Percentiles rank a stretch among this genome's conserved stretches.
Conservation (phyloP, 192 early-diverging fungal genomes). For the Rhizophagus prolifer region DNA sequence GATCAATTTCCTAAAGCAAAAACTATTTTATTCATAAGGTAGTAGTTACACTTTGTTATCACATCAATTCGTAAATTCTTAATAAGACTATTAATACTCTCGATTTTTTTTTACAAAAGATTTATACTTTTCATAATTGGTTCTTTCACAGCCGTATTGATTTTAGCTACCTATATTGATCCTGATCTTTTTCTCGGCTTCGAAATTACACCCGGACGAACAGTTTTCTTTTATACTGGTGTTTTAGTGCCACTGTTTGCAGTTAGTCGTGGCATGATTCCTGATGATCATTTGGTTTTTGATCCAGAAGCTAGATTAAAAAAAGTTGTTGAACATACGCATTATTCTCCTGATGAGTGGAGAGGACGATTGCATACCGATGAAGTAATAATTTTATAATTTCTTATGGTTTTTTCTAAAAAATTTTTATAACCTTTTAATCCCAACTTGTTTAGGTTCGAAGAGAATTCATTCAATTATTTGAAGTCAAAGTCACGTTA, state of each 20-base stretch:
- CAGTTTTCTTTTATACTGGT: conserved; percentile 93
- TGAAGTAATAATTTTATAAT: conserved; percentile 46
- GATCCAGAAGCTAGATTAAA: conserved; percentile 78
- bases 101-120: conserved; percentile 36
- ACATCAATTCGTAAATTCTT: too few relatives aligned
- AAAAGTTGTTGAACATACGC: conserved; percentile 81
- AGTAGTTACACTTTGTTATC: conserved; percentile 33
- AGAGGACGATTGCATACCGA: conserved; percentile 78
- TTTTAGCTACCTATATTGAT: conserved; percentile 78
- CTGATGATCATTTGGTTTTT: conserved; percentile 77
- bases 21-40: conserved; percentile 72
- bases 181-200: conserved; percentile 86
- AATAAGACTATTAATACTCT: neutral
- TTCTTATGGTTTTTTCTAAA: neutral
- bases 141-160: conserved; percentile 83
- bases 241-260: conserved; percentile 85
- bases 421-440: neutral
- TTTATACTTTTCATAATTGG: conserved; percentile 91
- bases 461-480: conserved; percentile 74
- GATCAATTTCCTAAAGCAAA: conserved; percentile 88
- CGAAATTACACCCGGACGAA: conserved; percentile 85
- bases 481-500: conserved; percentile 75
- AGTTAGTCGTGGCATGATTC: conserved; percentile 74
- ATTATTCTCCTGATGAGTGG: conserved; percentile 91
- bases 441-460: conserved; percentile 56